Conservation (phyloP, 805 yeast species). For the Candida insectorum region DNA sequence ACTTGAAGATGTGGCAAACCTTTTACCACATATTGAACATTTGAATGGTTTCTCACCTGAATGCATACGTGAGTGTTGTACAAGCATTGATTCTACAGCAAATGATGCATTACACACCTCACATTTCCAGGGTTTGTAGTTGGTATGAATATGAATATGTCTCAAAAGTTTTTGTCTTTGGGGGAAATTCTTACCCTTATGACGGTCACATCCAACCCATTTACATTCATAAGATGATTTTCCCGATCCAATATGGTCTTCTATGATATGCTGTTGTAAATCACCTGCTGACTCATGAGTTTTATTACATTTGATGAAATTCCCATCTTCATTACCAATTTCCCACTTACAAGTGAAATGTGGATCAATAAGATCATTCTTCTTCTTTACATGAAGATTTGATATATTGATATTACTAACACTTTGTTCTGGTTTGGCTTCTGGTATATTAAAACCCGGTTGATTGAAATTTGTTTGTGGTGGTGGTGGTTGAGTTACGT, state of each 20-base stretch:
- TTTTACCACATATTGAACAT: conserved; percentile 71
- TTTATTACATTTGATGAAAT: conserved; percentile 45
- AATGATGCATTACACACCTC: conserved; percentile 63
- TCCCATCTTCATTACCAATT: conserved; percentile 26
- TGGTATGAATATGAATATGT: conserved; percentile 86
- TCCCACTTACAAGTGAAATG: conserved; percentile 47
- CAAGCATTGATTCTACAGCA: conserved; percentile 72
- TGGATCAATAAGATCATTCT: conserved; percentile 15
- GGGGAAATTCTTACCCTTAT: conserved; percentile 53
- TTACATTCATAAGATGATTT: conserved; percentile 63
- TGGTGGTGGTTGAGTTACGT: not conserved
- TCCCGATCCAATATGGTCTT: conserved; percentile 71
- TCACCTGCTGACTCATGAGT: conserved; percentile 53
- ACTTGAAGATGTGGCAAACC: conserved; percentile 79
- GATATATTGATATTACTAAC: conserved; percentile 25
- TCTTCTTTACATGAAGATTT: conserved; percentile 15
- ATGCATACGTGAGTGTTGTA: conserved; percentile 80
- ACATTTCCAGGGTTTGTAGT: conserved; percentile 77
- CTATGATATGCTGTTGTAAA: conserved; percentile 67
- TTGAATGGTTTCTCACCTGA: conserved; percentile 85
- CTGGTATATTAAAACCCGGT: no score
- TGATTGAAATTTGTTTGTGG: conserved; percentile 1
- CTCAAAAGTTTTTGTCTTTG: conserved; percentile 86
- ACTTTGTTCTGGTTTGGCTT: conserved; percentile 3
- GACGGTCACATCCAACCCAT: conserved; percentile 78